Evolutionary conservation across 169 alveolate species (phyloP).

Genomic region (Cryptosporidium sp.): DNA sequence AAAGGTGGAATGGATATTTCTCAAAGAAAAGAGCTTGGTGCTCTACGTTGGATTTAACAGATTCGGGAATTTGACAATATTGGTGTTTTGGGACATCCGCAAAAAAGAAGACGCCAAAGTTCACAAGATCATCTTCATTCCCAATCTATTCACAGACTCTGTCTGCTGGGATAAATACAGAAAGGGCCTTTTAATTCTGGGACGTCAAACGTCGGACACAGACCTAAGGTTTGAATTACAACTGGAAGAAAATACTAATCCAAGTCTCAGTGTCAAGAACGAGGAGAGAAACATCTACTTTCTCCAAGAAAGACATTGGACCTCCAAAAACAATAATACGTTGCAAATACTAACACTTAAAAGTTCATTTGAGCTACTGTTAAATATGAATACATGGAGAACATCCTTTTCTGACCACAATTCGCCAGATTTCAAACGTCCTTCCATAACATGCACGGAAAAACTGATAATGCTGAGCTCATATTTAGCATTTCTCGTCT

Average conservation of each 20-base stretch:
- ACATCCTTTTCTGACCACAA: not conserved
- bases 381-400: not conserved
- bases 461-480: constrained; percentile 9
- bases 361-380: constrained; percentile 8
- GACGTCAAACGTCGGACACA: not conserved
- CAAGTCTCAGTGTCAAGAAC: not conserved
- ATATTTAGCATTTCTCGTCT: not conserved
- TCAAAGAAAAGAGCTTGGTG: not conserved
- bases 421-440: constrained; percentile 9
- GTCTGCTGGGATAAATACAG: constrained; percentile 35
- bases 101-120: constrained; percentile 25
- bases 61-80: not conserved
- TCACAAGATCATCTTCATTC: constrained; percentile 6
- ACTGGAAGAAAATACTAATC: not conserved
- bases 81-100: constrained; percentile 21
- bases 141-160: not conserved
- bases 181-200: constrained; percentile 21
- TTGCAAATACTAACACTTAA: constrained; percentile 29
- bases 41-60: constrained; percentile 17
- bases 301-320: constrained; percentile 1
- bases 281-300: not conserved
- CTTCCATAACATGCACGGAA: not conserved
- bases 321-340: not conserved
- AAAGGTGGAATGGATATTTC: constrained; percentile 7
- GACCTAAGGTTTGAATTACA: not conserved